A percentile compares a stretch with the other conserved stretches of the same genome.
Evolutionary conservation across 1,139 yeast genomes (phyloP).

Genomic region (Debaryomycetaceae sp.): DNA sequence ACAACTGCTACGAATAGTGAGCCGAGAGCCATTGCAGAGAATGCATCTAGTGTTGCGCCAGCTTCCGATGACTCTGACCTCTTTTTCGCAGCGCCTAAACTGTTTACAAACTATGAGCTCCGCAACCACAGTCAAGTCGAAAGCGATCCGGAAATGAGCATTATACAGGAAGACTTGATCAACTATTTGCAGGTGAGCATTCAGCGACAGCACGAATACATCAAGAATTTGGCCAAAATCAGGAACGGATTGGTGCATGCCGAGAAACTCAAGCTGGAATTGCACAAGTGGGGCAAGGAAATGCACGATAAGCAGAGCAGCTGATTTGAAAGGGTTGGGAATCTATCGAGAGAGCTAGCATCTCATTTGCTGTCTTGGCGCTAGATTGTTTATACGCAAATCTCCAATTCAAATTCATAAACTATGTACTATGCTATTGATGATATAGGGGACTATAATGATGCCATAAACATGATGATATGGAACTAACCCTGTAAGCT

Average conservation of each 20-base stretch:
- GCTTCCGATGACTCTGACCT: slow-evolving; percentile 26
- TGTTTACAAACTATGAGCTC: slow-evolving; percentile 25
- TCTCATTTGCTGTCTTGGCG: too few species aligned
- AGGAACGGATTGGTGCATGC: slow-evolving; percentile 72
- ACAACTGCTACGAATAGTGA: too few species aligned
- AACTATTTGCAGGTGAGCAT: slow-evolving; percentile 41
- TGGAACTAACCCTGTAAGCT: too few species aligned
- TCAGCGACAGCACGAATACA: slow-evolving; percentile 86
- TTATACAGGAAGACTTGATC: slow-evolving; percentile 30
- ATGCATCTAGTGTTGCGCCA: too few species aligned
- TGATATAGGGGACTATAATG: too few species aligned
- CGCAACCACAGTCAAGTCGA: slow-evolving; percentile 18
- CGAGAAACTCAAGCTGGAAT: slow-evolving; percentile 57
- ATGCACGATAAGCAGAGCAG: slow-evolving; percentile 55
- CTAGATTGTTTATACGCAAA: too few species aligned
- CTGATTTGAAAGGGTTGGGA: too few species aligned
- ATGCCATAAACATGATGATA: too few species aligned
- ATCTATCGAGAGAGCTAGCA: too few species aligned
- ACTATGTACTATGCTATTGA: too few species aligned
- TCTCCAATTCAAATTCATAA: too few species aligned
- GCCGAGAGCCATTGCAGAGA: too few species aligned
- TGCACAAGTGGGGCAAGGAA: slow-evolving; percentile 77
- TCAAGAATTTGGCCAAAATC: slow-evolving; percentile 60
- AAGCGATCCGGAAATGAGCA: slow-evolving; percentile 16
- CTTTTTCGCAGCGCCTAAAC: slow-evolving; percentile 27